Percentiles rank a stretch among this genome's conserved stretches.
Conservation (phyloP, 306 rosid genomes). For the peach (Prunus persica) region Prunus_persica_NCBIv2 NC_034010.1:19712501-19713000, state of each 20-base stretch:
- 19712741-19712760: slow-evolving; percentile 4
- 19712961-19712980: slow-evolving; percentile 4
- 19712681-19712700: not conserved
- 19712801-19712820: slow-evolving; percentile 14
- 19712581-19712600: not conserved
- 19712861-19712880: not conserved
- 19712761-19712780: slow-evolving; percentile 3
- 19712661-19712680: not conserved
- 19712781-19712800: slow-evolving; percentile 22
- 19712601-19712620: too few relatives aligned
- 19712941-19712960: not conserved
- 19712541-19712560: slow-evolving; percentile 24
- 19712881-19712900: slow-evolving; percentile 1
- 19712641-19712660: slow-evolving; percentile 11
- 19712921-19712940: slow-evolving; percentile 7
- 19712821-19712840: not conserved
- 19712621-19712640: not conserved
- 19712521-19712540: slow-evolving; percentile 14
- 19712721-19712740: not conserved
- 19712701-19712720: not conserved
- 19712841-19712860: slow-evolving; percentile 3
- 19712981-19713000: slow-evolving; percentile 10
- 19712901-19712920: slow-evolving; percentile 6
- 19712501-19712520: slow-evolving; percentile 37
- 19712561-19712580: slow-evolving; percentile 14